Conservation (phyloP, 75 land plant genomes). For the Larix kaempferi region DNA sequence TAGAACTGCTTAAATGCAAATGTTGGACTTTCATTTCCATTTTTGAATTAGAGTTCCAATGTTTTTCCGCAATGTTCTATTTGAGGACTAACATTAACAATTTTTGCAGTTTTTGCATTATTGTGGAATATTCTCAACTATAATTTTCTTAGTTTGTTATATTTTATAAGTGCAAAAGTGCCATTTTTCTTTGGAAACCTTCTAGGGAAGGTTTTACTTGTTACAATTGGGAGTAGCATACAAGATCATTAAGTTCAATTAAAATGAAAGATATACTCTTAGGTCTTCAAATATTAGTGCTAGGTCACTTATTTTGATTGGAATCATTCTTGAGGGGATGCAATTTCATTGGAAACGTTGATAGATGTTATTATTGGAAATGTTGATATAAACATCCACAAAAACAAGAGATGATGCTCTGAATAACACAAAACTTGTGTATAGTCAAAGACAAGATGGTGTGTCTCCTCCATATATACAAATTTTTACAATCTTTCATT, state of each 20-base stretch:
- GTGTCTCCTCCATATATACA: no score
- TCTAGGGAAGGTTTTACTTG: not conserved
- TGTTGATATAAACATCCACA: not conserved
- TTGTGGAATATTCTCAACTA: not conserved
- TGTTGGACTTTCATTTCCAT: not conserved
- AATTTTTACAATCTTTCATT: no score
- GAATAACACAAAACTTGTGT: not conserved
- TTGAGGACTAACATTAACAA: not conserved
- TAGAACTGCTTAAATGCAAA: not conserved
- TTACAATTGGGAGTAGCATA: not conserved
- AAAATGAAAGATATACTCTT: not conserved
- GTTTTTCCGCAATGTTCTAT: not conserved
- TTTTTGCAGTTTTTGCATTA: not conserved
- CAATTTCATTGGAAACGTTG: not conserved
- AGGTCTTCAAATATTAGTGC: not conserved
- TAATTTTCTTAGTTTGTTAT: not conserved
- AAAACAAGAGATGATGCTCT: not conserved
- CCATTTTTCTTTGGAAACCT: not conserved
- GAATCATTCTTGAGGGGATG: not conserved
- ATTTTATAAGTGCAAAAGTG: not conserved
- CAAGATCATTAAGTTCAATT: not conserved
- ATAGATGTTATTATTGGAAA: not conserved
- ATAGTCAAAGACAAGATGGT: no score
- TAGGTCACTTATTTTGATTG: not conserved
- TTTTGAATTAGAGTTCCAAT: not conserved